These are phyloP conservation scores for Jackrogersella minutella DNA, from an alignment of 495 filamentous ascomycete genomes.

Conservation along the genomic window DNA sequence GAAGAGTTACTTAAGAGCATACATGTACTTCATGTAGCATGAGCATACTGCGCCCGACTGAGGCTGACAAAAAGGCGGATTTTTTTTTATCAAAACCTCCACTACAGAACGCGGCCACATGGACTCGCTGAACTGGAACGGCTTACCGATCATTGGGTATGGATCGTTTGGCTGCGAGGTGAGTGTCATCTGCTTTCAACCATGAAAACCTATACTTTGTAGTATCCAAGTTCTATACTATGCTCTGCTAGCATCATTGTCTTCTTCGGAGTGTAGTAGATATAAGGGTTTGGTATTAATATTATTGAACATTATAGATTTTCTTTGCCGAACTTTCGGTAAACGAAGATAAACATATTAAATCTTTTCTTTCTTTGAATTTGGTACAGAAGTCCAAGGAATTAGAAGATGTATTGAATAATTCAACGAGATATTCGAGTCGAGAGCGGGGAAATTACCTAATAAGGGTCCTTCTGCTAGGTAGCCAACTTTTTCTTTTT, in stretches of 20 bases:
- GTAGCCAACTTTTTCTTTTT: conserved; percentile 1
- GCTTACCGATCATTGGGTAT: conserved; percentile 24
- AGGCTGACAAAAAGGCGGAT: conserved; percentile 37
- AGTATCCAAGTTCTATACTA: conserved; percentile 1
- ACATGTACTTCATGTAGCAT: conserved; percentile 13
- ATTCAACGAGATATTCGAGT: conserved; percentile 19
- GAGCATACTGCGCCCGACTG: conserved; percentile 27
- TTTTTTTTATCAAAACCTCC: conserved; percentile 15
- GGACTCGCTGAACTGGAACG: conserved; percentile 8
- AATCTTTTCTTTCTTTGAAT: too few species aligned
- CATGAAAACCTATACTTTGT: background rate
- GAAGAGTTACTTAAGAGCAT: conserved; percentile 8
- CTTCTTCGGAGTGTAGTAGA: background rate
- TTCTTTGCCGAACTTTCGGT: conserved; percentile 26
- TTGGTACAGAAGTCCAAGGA: background rate
- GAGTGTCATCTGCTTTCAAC: conserved; percentile 17
- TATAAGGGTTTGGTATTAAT: background rate
- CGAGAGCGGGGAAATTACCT: conserved; percentile 35
- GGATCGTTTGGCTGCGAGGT: conserved; percentile 17
- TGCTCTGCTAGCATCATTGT: background rate
- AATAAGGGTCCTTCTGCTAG: too few species aligned
- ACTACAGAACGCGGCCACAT: conserved; percentile 21
- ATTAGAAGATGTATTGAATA: background rate
- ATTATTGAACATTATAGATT: background rate
- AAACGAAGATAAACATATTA: conserved; percentile 2